phyloP scores from a whole-genome alignment of 2,329 filamentous ascomycete species.

The Diaporthe vexans region DNA sequence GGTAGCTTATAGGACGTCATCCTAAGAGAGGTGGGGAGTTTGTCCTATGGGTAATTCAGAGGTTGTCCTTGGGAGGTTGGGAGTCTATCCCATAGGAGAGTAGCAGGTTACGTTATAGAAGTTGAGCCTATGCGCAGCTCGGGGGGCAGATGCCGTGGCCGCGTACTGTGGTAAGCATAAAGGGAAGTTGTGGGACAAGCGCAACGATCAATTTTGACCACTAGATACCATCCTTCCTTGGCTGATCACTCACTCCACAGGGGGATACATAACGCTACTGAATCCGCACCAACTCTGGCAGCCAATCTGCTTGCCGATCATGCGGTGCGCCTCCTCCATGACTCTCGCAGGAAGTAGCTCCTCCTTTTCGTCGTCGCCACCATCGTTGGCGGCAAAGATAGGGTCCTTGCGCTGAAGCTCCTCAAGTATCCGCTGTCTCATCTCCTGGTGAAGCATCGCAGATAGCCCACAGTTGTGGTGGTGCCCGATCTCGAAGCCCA shows the following conservation, averaged over 20 bases:
- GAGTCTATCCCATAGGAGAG: too few relatives aligned
- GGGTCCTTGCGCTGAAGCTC: neutral
- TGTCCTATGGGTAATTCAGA: too few relatives aligned
- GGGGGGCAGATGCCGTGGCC: too few relatives aligned
- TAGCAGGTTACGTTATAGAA: too few relatives aligned
- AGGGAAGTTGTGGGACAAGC: too few relatives aligned
- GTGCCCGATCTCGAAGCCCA: constrained; percentile 22
- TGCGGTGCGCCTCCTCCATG: constrained; percentile 18
- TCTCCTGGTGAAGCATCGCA: constrained; percentile 34
- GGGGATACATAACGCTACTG: constrained; percentile 11
- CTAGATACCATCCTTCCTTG: neutral
- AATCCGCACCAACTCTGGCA: constrained; percentile 37
- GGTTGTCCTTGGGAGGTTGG: too few relatives aligned
- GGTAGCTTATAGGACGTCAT: too few relatives aligned
- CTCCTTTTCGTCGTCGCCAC: neutral
- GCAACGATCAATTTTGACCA: neutral
- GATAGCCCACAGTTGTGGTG: constrained; percentile 18
- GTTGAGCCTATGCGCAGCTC: too few relatives aligned
- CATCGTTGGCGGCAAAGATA: neutral
- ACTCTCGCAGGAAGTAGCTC: neutral
- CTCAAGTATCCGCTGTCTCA: constrained; percentile 26
- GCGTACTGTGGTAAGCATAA: too few relatives aligned
- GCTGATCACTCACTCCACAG: neutral
- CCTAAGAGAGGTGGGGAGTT: too few relatives aligned
- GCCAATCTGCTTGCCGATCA: constrained; percentile 35